Conservation (phyloP, 306 rosid species). For the Cicer bijugum region DNA sequence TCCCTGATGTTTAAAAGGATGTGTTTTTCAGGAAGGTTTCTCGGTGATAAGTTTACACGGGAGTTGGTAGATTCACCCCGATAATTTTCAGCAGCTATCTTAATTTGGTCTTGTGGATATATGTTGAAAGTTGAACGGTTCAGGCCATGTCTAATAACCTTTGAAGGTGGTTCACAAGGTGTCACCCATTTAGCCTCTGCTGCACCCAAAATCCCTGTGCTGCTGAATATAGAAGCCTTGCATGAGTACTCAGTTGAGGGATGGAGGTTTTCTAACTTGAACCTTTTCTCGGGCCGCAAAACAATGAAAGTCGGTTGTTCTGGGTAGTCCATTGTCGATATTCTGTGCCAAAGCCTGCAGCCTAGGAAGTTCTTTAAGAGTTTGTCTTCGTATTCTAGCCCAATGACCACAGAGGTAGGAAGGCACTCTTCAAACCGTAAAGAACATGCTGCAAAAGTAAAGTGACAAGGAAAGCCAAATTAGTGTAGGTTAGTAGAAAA, state of each 20-base stretch:
- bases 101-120: constrained; percentile 42
- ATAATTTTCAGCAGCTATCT: constrained; percentile 48
- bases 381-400: constrained; percentile 67
- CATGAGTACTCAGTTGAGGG: constrained; percentile 81
- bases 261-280: constrained; percentile 64
- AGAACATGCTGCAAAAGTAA: constrained; percentile 62
- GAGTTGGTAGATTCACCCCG: constrained; percentile 59
- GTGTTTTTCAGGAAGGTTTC: constrained; percentile 47
- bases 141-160: not conserved
- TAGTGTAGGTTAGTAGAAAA: constrained; percentile 27
- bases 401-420: constrained; percentile 73
- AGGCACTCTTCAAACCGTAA: constrained; percentile 73
- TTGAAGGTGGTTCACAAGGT: constrained; percentile 45
- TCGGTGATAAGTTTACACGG: constrained; percentile 47
- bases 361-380: constrained; percentile 66
- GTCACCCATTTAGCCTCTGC: constrained; percentile 88
- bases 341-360: constrained; percentile 83
- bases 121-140: constrained; percentile 37
- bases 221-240: constrained; percentile 85
- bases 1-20: constrained; percentile 44
- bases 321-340: constrained; percentile 61
- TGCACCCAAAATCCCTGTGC: constrained; percentile 67
- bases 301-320: constrained; percentile 83
- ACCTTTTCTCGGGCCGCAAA: constrained; percentile 78
- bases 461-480: constrained; percentile 35